These are phyloP conservation scores for Rhizoctonia solani DNA, from an alignment of 1,284 basidiomycete genomes.

Conservation along the genomic window DNA sequence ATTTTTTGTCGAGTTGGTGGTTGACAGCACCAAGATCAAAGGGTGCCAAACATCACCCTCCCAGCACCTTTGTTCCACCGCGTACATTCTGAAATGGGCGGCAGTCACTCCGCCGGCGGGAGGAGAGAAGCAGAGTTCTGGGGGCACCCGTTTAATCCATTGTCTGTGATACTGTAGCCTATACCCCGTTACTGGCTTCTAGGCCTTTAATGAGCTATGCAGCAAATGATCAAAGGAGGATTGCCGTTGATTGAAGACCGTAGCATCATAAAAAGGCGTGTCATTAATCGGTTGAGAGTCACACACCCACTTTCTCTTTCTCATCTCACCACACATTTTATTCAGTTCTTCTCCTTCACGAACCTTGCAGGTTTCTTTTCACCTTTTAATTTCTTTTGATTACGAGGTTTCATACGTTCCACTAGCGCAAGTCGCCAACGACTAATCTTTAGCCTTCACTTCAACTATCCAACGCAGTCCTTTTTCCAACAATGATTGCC, in stretches of 20 bases:
- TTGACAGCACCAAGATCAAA: constrained; percentile 17
- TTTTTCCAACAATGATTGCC: constrained; percentile 59
- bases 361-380: constrained; percentile 20
- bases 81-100: background rate
- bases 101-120: constrained; percentile 16
- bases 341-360: background rate
- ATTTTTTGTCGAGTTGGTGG: background rate
- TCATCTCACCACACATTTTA: constrained; percentile 21
- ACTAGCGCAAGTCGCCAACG: constrained; percentile 25
- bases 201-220: constrained; percentile 2
- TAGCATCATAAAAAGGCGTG: constrained; percentile 7
- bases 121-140: constrained; percentile 2
- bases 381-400: background rate
- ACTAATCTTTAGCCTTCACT: constrained; percentile 5
- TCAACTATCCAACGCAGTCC: constrained; percentile 3
- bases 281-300: background rate
- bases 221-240: constrained; percentile 10
- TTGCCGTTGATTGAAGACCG: too few relatives aligned
- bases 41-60: constrained; percentile 20
- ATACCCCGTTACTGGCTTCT: constrained; percentile 31
- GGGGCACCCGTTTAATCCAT: constrained; percentile 13
- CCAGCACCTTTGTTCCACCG: constrained; percentile 20
- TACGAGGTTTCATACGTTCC: background rate
- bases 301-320: constrained; percentile 17
- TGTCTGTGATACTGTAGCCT: constrained; percentile 10